A percentile compares a stretch with the other conserved stretches of the same genome.
These are phyloP conservation scores for Penicillium coffeae DNA, from an alignment of 495 filamentous ascomycete species.

Conservation along the genomic window DNA sequence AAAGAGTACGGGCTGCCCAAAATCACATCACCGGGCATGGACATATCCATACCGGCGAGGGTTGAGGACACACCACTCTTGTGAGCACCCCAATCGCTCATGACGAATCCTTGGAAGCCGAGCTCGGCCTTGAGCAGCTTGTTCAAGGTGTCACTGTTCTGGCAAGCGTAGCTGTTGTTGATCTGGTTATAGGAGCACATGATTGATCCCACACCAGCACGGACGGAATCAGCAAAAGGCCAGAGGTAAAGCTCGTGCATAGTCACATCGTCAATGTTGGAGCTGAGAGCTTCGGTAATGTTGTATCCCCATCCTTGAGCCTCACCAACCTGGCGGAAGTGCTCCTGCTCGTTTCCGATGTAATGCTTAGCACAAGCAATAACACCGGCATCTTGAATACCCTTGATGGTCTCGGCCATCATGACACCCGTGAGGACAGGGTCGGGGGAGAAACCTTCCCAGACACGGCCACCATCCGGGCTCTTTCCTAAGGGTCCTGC, in stretches of 20 bases:
- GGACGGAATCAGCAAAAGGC: constrained; percentile 73
- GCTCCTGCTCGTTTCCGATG: constrained; percentile 70
- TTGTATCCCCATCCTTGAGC: constrained; percentile 58
- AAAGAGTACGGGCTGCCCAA: constrained; percentile 71
- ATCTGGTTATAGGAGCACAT: constrained; percentile 95
- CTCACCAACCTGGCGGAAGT: constrained; percentile 76
- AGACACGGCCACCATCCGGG: constrained; percentile 82
- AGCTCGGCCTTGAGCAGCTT: constrained; percentile 85
- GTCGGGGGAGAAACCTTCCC: constrained; percentile 70
- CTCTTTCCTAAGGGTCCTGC: constrained; percentile 77
- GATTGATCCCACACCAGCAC: constrained; percentile 73
- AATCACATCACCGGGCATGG: constrained; percentile 83
- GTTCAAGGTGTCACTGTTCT: constrained; percentile 73
- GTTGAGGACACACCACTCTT: constrained; percentile 75
- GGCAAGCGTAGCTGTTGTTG: constrained; percentile 68
- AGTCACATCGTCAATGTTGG: constrained; percentile 89
- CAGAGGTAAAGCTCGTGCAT: constrained; percentile 96
- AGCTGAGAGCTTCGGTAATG: constrained; percentile 62
- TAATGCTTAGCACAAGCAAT: constrained; percentile 83
- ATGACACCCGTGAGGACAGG: constrained; percentile 71
- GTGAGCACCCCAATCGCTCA: constrained; percentile 88
- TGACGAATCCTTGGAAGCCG: constrained; percentile 90
- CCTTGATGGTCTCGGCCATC: constrained; percentile 71
- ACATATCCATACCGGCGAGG: constrained; percentile 88
- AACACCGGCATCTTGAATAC: constrained; percentile 77